Evolutionary conservation across 257 asterid species (phyloP).

Genomic region (Datura wrightii): DNA sequence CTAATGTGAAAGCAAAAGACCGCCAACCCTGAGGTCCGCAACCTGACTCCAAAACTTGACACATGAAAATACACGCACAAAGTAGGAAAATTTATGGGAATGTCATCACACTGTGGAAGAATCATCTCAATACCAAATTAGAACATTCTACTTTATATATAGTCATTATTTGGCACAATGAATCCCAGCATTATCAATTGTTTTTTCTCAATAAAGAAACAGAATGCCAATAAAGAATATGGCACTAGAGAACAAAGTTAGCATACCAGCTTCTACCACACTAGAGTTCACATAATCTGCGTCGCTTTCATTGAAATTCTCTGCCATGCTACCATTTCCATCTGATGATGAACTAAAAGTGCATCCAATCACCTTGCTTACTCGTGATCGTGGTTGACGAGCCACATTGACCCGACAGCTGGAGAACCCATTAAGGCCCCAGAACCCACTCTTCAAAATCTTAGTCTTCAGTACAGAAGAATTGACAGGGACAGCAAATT

Average conservation of each 20-base stretch:
- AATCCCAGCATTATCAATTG: not conserved
- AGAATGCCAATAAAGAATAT: not conserved
- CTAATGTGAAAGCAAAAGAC: not conserved
- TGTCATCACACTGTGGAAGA: not conserved
- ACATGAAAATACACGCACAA: too few relatives aligned
- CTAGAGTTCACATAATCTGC: conserved; percentile 87
- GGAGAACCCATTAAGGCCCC: conserved; percentile 56
- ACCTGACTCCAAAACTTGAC: not conserved
- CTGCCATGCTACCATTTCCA: conserved; percentile 90
- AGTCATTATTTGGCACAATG: not conserved
- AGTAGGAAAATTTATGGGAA: not conserved
- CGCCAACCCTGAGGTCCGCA: not conserved
- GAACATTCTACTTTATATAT: not conserved
- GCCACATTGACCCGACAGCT: conserved; percentile 36
- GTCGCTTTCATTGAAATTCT: conserved; percentile 70
- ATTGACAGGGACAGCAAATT: conserved; percentile 47
- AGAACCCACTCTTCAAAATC: conserved; percentile 51
- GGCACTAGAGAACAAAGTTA: not conserved
- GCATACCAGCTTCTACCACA: conserved; percentile 90
- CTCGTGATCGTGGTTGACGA: conserved; percentile 39
- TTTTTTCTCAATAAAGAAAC: not conserved
- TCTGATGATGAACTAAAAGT: conserved; percentile 88
- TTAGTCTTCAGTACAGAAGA: conserved; percentile 56
- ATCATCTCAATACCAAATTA: not conserved
- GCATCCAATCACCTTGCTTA: conserved; percentile 49